Evolutionary conservation across 2,329 filamentous ascomycete genomes (phyloP).

Genomic region (Colletotrichum eleusines): DNA sequence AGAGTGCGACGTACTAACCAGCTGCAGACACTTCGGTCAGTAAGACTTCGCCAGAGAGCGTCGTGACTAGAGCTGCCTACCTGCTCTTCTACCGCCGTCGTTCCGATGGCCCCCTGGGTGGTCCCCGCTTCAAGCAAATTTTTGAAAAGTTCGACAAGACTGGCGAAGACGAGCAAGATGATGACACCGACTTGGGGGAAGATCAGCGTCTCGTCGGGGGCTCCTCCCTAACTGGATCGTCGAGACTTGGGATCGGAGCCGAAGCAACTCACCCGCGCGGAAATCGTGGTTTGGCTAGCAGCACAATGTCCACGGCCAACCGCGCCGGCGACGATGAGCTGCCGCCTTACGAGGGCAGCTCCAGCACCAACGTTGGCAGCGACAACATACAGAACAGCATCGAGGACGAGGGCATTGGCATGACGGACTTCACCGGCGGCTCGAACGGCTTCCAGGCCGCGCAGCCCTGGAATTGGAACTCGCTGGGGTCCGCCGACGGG

Average conservation of each 20-base stretch:
- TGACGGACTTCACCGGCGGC: constrained; percentile 51
- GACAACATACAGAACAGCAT: constrained; percentile 56
- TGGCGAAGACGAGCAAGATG: constrained; percentile 58
- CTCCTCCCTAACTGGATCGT: constrained; percentile 91
- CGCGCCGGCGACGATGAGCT: constrained; percentile 49
- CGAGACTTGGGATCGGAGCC: constrained; percentile 85
- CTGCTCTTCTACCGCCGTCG: constrained; percentile 95
- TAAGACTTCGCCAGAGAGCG: constrained; percentile 68
- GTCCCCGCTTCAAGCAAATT: constrained; percentile 78
- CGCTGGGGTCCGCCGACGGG: constrained; percentile 49
- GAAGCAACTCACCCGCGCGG: constrained; percentile 78
- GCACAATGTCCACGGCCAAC: constrained; percentile 47
- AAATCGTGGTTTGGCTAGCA: constrained; percentile 69
- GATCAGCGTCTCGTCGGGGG: constrained; percentile 84
- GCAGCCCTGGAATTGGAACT: constrained; percentile 62
- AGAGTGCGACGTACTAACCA: constrained; percentile 54
- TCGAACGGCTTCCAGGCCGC: constrained; percentile 49
- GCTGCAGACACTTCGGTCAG: constrained; percentile 79
- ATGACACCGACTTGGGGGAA: constrained; percentile 76
- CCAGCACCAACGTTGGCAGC: constrained; percentile 42
- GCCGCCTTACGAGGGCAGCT: constrained; percentile 49
- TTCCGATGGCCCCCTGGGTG: constrained; percentile 81
- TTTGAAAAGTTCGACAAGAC: constrained; percentile 71
- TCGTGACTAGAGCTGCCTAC: constrained; percentile 85
- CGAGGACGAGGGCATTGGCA: constrained; percentile 62